Base-by-base conservation (phyloP, 139 green algal genomes). In the Pseudopediastrum boryanum region DNA sequence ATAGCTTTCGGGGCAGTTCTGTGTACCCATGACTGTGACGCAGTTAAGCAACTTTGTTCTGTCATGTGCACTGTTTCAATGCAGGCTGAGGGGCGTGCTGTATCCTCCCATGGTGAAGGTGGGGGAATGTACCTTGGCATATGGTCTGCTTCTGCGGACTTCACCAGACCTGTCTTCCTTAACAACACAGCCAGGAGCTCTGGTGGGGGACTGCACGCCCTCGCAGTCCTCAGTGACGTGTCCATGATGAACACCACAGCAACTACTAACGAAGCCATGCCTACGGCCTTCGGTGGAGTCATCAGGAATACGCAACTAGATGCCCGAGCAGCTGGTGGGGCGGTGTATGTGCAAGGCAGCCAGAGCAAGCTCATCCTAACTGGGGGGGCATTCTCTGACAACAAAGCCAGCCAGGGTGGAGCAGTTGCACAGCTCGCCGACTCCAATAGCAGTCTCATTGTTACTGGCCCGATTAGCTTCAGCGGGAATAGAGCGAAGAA, bases 91-190 rank as follows among this genome's bases (percentile, higher is more conserved):
- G n/a, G n/a, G n/a, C n/a, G n/a, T n/a, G n/a, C 42, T 44, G 29
- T 77, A 8, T 9, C 27, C 27, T 36, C 21, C 35, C 27, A 27
- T 7, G 35, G 41, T 19, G 42, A 69, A 27, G 71, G 71, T 23
- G 71, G 71, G 12, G 71, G 54, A 9, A 6, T 78, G 9, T 78
- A 70, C 71, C 71, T 78, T 13, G 71, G 71, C 35, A 27, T 78
- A 21, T 78, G 71, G 71, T 33, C n/a, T 25, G 69, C 54, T 38
- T 44, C 58, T 27, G n/a, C 69, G 2, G 27, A 25, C 5, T 16
- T 78, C 6, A 12, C 25, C 54, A 78, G 58, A 39, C 44, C 71
- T 5, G 42, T 41, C 12, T 78, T 78, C 29, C 50, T 35, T 2
- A 21, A 4, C 56, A 78, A 78, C 54, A 69, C 8, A 43, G 71